phyloP scores from a whole-genome alignment of 192 early-diverging fungal species.

The Paraglomus occultum region DNA sequence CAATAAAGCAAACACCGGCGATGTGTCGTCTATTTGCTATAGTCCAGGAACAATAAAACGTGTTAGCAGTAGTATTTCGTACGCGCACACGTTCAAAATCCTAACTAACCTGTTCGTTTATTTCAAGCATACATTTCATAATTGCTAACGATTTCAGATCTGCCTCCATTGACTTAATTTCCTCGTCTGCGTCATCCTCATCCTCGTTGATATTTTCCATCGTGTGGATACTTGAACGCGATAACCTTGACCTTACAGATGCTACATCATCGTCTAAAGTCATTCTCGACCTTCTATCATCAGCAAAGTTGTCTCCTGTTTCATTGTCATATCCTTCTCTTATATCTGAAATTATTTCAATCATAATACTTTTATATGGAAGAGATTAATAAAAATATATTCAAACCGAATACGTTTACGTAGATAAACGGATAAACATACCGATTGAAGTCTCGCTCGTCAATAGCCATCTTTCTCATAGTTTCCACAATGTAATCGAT shows the following conservation, averaged over 20 bases:
- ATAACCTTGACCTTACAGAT: no score
- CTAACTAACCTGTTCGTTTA: slow-evolving; percentile 56
- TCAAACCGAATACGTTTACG: neutral
- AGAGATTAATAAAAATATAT: neutral
- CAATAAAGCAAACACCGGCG: slow-evolving; percentile 71
- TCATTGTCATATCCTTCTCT: slow-evolving; percentile 49
- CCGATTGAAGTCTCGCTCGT: slow-evolving; percentile 86
- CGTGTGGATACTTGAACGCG: no score
- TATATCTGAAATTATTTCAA: slow-evolving; percentile 81
- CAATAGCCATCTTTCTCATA: slow-evolving; percentile 70
- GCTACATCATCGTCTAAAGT: no score
- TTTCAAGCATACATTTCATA: slow-evolving; percentile 55
- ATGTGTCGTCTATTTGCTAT: slow-evolving; percentile 62
- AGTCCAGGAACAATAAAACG: neutral
- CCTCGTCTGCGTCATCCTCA: neutral
- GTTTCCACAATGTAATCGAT: slow-evolving; percentile 75
- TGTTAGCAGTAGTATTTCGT: neutral
- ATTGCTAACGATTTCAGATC: slow-evolving; percentile 12
- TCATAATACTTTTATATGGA: slow-evolving; percentile 48
- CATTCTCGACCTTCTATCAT: neutral
- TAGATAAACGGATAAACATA: slow-evolving; percentile 31
- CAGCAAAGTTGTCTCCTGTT: neutral
- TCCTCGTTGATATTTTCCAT: neutral
- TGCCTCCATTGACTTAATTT: neutral
- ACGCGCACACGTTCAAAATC: neutral